A percentile compares a stretch with the other conserved stretches of the same genome.
Evolutionary conservation across 441 rosid species (phyloP).

Genomic region (Eutrema salsugineum): DNA sequence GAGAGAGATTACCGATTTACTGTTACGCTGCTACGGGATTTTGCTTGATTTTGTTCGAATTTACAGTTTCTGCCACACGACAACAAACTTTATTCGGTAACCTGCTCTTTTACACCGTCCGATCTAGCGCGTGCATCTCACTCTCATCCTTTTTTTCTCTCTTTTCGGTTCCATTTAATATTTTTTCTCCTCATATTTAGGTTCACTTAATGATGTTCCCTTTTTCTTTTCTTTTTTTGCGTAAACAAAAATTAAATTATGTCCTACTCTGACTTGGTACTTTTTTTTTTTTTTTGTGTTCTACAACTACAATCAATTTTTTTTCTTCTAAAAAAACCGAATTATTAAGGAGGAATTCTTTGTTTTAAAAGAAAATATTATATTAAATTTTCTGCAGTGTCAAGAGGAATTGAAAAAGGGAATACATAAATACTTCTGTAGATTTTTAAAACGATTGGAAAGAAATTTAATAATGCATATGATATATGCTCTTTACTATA

Average conservation of each 20-base stretch:
- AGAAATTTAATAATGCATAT: background rate
- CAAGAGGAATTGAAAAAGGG: background rate
- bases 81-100: constrained; percentile 14
- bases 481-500: background rate
- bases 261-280: background rate
- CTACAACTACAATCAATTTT: too few species aligned
- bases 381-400: background rate
- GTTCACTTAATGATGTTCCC: constrained; percentile 15
- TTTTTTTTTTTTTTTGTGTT: background rate
- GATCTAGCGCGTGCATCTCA: constrained; percentile 16
- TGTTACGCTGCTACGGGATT: constrained; percentile 28
- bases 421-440: background rate
- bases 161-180: background rate
- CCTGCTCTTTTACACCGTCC: constrained; percentile 4
- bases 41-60: background rate
- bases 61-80: constrained; percentile 21
- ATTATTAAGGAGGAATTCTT: background rate
- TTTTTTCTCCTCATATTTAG: background rate
- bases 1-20: constrained; percentile 14
- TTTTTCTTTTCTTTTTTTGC: background rate
- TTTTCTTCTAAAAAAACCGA: background rate
- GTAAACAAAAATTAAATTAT: background rate
- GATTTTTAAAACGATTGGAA: background rate
- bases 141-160: background rate
- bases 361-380: background rate